Percentiles rank a stretch among this genome's conserved stretches.
phyloP scores from a whole-genome alignment of 2,329 filamentous ascomycete genomes.

The Sphaerulina musiva region DNA sequence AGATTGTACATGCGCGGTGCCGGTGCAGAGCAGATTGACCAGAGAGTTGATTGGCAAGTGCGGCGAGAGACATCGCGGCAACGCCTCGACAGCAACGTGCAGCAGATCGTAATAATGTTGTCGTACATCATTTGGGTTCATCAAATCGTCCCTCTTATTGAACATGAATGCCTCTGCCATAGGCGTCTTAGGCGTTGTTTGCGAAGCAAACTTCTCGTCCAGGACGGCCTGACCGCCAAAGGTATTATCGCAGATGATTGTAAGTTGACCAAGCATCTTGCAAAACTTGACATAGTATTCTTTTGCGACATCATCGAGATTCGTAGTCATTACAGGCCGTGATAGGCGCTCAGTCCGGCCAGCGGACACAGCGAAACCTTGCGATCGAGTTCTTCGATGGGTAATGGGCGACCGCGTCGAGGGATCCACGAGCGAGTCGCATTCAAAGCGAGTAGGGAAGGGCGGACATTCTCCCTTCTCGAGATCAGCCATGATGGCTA shows the following conservation, averaged over 20 bases:
- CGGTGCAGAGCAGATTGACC: conserved; percentile 91
- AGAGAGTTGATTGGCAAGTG: conserved; percentile 89
- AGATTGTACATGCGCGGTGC: conserved; percentile 87
- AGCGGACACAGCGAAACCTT: conserved; percentile 35
- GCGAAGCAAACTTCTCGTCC: conserved; percentile 86
- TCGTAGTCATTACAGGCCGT: conserved; percentile 52
- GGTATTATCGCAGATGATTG: conserved; percentile 90
- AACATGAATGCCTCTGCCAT: conserved; percentile 94
- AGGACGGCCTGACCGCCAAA: conserved; percentile 93
- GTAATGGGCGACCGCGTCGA: conserved; percentile 33
- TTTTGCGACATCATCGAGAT: conserved; percentile 67
- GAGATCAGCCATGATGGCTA: conserved; percentile 86
- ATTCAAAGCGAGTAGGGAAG: conserved; percentile 64
- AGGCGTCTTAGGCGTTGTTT: conserved; percentile 78
- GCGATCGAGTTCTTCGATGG: conserved; percentile 33
- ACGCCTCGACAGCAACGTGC: conserved; percentile 88
- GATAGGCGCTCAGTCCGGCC: conserved; percentile 61
- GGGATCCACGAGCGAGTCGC: conserved; percentile 40
- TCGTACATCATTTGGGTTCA: conserved; percentile 69
- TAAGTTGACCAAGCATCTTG: conserved; percentile 91
- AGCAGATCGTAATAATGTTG: conserved; percentile 93
- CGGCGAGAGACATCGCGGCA: conserved; percentile 86
- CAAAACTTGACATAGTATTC: conserved; percentile 89
- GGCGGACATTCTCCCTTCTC: conserved; percentile 80
- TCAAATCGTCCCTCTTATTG: conserved; percentile 70